Evolutionary conservation across 164 flowering plant genomes (phyloP).

Genomic region (Houttuynia cordata): DNA sequence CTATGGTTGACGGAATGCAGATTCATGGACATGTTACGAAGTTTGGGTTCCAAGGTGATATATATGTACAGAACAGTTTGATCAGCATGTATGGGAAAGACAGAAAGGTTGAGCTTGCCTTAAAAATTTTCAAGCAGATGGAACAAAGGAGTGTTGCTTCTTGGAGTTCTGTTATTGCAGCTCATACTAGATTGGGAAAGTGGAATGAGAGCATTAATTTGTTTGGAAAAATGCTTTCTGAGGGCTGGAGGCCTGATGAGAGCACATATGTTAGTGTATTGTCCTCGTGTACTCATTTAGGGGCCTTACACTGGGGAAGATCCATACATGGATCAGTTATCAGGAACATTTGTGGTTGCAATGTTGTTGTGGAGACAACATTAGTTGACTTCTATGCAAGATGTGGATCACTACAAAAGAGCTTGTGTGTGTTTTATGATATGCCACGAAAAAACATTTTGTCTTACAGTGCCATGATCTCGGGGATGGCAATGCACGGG

Average conservation of each 20-base stretch:
- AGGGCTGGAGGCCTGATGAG: slow-evolving; percentile 62
- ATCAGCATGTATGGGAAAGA: slow-evolving; percentile 74
- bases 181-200: slow-evolving; percentile 42
- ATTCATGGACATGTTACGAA: slow-evolving; percentile 60
- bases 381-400: slow-evolving; percentile 72
- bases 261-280: slow-evolving; percentile 58
- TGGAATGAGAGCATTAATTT: slow-evolving; percentile 51
- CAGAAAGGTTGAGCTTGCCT: slow-evolving; percentile 27
- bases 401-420: slow-evolving; percentile 58
- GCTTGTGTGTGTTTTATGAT: slow-evolving; percentile 26
- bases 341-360: slow-evolving; percentile 43
- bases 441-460: slow-evolving; percentile 37
- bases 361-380: slow-evolving; percentile 52
- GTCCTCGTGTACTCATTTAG: slow-evolving; percentile 64
- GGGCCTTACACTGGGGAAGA: slow-evolving; percentile 50
- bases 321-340: slow-evolving; percentile 43
- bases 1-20: slow-evolving; percentile 43
- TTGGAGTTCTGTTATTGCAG: slow-evolving; percentile 80
- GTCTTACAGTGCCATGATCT: slow-evolving; percentile 57
- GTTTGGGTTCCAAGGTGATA: slow-evolving; percentile 46
- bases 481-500: slow-evolving; percentile 70
- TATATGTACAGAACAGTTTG: slow-evolving; percentile 75
- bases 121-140: slow-evolving; percentile 44
- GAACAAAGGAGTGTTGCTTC: slow-evolving; percentile 46
- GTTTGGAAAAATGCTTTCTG: slow-evolving; percentile 37